A percentile compares a stretch with the other conserved stretches of the same genome.
phyloP scores from a whole-genome alignment of 2,329 filamentous ascomycete species.

The Dothideomycetes sp. region DNA sequence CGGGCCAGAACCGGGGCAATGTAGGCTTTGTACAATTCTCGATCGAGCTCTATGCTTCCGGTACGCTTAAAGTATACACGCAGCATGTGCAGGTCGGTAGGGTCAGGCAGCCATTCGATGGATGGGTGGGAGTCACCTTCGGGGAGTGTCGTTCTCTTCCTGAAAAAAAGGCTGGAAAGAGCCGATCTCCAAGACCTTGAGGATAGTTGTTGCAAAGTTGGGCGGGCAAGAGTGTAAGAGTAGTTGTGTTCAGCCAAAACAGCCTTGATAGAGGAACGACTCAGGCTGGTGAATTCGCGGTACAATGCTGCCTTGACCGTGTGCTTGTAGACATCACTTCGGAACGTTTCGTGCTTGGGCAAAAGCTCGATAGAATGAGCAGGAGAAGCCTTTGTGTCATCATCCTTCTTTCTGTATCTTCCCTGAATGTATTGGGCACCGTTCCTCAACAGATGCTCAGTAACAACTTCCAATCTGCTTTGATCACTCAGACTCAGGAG shows the following conservation, averaged over 20 bases:
- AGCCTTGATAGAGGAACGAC: slow-evolving; percentile 63
- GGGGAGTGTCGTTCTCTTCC: slow-evolving; percentile 48
- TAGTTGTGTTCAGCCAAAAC: slow-evolving; percentile 75
- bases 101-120: slow-evolving; percentile 49
- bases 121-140: slow-evolving; percentile 54
- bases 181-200: slow-evolving; percentile 71
- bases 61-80: slow-evolving; percentile 57
- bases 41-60: slow-evolving; percentile 47
- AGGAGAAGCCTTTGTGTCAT: background rate
- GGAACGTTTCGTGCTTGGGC: slow-evolving; percentile 55
- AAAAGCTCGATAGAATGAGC: slow-evolving; percentile 28
- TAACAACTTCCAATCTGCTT: slow-evolving; percentile 66
- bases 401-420: slow-evolving; percentile 35
- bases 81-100: slow-evolving; percentile 42
- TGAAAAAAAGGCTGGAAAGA: slow-evolving; percentile 60
- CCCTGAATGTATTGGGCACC: slow-evolving; percentile 62
- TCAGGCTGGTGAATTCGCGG: slow-evolving; percentile 67
- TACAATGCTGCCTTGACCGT: slow-evolving; percentile 60
- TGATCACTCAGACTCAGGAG: slow-evolving; percentile 65
- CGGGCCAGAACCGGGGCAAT: slow-evolving; percentile 34
- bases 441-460: slow-evolving; percentile 66
- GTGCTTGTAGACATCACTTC: slow-evolving; percentile 56
- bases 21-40: slow-evolving; percentile 39
- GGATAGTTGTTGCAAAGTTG: slow-evolving; percentile 58
- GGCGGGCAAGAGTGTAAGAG: slow-evolving; percentile 63